phyloP scores from a whole-genome alignment of 2,329 filamentous ascomycete species.

The Alternaria arbusti region DNA sequence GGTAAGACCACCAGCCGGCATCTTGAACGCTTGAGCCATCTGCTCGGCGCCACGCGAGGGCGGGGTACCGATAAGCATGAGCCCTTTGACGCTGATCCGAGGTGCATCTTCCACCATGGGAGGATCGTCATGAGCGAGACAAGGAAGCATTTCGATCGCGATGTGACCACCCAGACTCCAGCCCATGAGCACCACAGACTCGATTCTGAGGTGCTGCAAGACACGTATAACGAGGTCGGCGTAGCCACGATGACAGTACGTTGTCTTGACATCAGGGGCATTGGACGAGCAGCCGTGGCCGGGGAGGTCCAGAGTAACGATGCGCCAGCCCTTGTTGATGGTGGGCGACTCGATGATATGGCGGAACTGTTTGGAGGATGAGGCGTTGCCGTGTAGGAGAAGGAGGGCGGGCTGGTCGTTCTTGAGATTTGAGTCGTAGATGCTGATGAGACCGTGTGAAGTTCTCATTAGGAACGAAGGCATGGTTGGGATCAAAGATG shows the following conservation, averaged over 20 bases:
- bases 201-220: conserved; percentile 24
- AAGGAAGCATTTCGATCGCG: conserved; percentile 38
- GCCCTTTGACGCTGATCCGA: conserved; percentile 20
- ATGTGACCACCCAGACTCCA: conserved; percentile 45
- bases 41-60: conserved; percentile 32
- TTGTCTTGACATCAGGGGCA: conserved; percentile 27
- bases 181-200: conserved; percentile 33
- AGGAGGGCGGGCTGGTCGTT: conserved; percentile 30
- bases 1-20: conserved; percentile 13
- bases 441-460: conserved; percentile 28
- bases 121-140: conserved; percentile 7
- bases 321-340: conserved; percentile 20
- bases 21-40: conserved; percentile 17
- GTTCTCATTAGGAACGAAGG: conserved; percentile 27
- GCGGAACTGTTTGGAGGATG: conserved; percentile 33
- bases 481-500: background rate
- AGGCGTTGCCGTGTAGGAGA: conserved; percentile 43
- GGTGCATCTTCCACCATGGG: background rate
- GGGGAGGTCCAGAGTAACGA: conserved; percentile 43
- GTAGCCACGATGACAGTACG: conserved; percentile 41
- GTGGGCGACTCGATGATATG: conserved; percentile 26
- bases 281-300: conserved; percentile 42
- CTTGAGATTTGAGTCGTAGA: conserved; percentile 28
- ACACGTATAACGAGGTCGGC: conserved; percentile 39
- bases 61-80: conserved; percentile 40